A percentile compares a stretch with the other conserved stretches of the same genome.
Evolutionary conservation across 371 early-diverging fungal species (phyloP).

Genomic region (Cokeromyces recurvatus): DNA sequence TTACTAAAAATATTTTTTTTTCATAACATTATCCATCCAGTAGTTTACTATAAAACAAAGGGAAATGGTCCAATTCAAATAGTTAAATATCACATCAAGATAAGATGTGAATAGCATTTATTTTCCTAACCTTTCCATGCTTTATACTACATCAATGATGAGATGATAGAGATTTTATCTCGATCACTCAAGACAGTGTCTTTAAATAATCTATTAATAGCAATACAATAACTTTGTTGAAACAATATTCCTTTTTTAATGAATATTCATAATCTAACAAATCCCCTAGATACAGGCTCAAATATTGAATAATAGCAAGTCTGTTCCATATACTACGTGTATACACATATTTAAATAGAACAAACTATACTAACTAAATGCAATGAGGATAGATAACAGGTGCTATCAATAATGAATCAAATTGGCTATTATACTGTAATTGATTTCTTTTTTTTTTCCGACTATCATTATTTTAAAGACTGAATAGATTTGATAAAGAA

Average conservation of each 20-base stretch:
- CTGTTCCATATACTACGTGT: conserved; percentile 50
- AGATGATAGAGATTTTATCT: conserved; percentile 69
- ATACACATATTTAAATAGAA: conserved; percentile 37
- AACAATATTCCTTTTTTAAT: conserved; percentile 61
- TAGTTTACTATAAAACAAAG: no score
- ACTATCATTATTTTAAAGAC: no score
- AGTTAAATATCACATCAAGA: no score
- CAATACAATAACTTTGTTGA: conserved; percentile 73
- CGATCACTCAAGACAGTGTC: conserved; percentile 74
- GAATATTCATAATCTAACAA: conserved; percentile 73
- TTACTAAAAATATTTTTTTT: no score
- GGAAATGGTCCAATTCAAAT: no score
- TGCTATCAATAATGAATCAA: conserved; percentile 14
- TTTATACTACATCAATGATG: conserved; percentile 59
- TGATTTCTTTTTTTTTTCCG: no score
- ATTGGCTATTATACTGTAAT: no score
- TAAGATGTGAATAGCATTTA: no score
- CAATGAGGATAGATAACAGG: conserved; percentile 17
- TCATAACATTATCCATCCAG: no score
- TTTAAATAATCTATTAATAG: conserved; percentile 58
- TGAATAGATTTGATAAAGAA: no score
- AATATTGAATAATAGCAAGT: conserved; percentile 61
- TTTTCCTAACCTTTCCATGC: conserved; percentile 84
- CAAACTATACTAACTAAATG: conserved; percentile 39
- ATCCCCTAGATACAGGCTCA: conserved; percentile 62